Percentiles rank a stretch among this genome's conserved stretches.
These are phyloP conservation scores for Solanum aculeatissimum DNA, from an alignment of 305 asterid species.

Conservation along the genomic window DNA sequence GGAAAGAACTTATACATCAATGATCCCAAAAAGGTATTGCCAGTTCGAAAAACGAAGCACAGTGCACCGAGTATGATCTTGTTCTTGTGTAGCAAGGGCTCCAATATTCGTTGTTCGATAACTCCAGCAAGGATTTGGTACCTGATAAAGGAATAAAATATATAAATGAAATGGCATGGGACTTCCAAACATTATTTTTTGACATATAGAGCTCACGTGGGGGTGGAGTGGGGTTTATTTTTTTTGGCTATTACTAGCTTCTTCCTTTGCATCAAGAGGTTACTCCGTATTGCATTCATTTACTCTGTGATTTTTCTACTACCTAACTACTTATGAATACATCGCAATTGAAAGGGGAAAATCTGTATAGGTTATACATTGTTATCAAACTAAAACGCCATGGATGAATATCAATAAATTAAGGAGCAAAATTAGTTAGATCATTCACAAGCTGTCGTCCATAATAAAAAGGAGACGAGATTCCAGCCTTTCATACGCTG, in stretches of 20 bases:
- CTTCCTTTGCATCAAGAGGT: neutral
- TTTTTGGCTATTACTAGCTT: neutral
- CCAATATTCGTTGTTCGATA: constrained; percentile 71
- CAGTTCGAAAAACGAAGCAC: constrained; percentile 85
- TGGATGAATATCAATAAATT: neutral
- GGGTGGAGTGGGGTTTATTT: neutral
- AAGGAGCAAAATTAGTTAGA: neutral
- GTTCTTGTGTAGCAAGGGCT: constrained; percentile 74
- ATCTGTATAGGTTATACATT: neutral
- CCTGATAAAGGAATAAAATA: constrained; percentile 23
- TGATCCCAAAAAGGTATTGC: constrained; percentile 92
- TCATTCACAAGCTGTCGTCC: neutral
- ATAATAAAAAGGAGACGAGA: neutral
- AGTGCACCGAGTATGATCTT: constrained; percentile 66
- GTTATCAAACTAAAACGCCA: neutral
- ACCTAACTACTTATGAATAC: neutral
- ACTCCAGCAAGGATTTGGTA: constrained; percentile 89
- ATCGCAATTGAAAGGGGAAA: neutral
- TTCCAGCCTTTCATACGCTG: neutral
- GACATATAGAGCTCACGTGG: neutral
- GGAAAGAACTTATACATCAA: constrained; percentile 39
- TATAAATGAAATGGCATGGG: neutral
- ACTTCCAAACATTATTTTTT: neutral
- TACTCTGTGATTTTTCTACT: neutral
- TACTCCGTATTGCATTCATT: neutral